These are phyloP conservation scores for Teratosphaeria viscida DNA, from an alignment of 2,329 filamentous ascomycete genomes.

Conservation along the genomic window DNA sequence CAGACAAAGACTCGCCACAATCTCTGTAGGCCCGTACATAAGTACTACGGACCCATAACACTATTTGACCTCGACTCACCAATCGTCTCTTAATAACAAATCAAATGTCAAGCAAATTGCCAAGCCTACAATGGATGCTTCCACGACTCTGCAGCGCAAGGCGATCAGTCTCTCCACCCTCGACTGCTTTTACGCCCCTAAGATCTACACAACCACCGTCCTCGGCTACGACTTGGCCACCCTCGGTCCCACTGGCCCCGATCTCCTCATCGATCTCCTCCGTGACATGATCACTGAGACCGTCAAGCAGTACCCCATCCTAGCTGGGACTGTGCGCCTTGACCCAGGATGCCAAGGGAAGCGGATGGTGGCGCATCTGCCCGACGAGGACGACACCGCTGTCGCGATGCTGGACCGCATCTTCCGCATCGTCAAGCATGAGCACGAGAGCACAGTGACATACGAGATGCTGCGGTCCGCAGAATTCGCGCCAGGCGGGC, in stretches of 20 bases:
- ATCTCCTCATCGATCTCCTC: not conserved
- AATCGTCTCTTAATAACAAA: not conserved
- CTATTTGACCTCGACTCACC: not conserved
- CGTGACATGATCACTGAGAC: not conserved
- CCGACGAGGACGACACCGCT: not conserved
- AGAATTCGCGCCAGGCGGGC: not conserved
- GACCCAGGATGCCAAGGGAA: not conserved
- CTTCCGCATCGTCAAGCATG: not conserved
- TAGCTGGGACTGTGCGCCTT: not conserved
- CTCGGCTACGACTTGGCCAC: not conserved
- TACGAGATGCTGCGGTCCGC: not conserved
- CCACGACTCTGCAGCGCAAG: not conserved
- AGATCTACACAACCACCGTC: not conserved
- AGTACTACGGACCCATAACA: not conserved
- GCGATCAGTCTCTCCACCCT: not conserved
- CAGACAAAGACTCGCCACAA: not conserved
- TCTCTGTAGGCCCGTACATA: not conserved
- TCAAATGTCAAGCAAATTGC: not conserved
- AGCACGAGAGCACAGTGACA: not conserved
- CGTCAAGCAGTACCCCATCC: not conserved
- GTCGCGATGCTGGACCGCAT: not conserved
- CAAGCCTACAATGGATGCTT: not conserved
- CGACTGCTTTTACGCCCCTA: not conserved
- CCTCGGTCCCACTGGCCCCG: not conserved
- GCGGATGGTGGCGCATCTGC: not conserved